Percentiles rank a stretch among this genome's conserved stretches.
phyloP scores from a whole-genome alignment of 768 basidiomycete genomes.

The Pleurotus platypus region DNA sequence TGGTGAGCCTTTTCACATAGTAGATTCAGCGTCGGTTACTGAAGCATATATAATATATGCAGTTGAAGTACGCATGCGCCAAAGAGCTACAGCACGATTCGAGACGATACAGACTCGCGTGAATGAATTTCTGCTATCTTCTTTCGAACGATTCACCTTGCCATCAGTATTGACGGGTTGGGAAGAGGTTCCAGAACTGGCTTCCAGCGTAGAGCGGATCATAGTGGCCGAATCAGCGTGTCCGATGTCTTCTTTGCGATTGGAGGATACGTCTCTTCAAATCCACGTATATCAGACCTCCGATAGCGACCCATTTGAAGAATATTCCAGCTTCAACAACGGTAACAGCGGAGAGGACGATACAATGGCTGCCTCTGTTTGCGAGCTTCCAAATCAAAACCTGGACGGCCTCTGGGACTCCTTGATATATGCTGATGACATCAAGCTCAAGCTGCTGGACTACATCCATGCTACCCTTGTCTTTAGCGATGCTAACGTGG shows the following conservation, averaged over 20 bases:
- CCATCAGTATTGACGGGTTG: conserved; percentile 76
- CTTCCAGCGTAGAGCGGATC: conserved; percentile 74
- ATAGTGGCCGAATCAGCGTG: conserved; percentile 67
- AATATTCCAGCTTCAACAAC: conserved; percentile 61
- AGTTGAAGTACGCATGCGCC: conserved; percentile 84
- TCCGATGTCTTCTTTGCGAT: conserved; percentile 45
- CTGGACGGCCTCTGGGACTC: conserved; percentile 95
- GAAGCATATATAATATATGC: neutral
- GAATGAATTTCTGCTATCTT: conserved; percentile 42
- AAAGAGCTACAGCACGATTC: conserved; percentile 66
- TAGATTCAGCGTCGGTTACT: neutral
- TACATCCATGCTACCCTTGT: conserved; percentile 93
- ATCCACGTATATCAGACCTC: conserved; percentile 88
- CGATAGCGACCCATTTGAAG: conserved; percentile 64
- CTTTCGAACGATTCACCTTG: conserved; percentile 64
- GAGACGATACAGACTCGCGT: conserved; percentile 72
- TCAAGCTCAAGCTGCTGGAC: conserved; percentile 86
- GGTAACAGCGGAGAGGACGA: conserved; percentile 35
- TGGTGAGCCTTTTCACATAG: neutral
- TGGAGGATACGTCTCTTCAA: conserved; percentile 62
- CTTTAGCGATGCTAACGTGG: conserved; percentile 86
- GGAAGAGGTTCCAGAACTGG: conserved; percentile 70
- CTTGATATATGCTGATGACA: conserved; percentile 77
- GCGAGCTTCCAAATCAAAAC: conserved; percentile 76
- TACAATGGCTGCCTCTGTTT: conserved; percentile 85